Evolutionary conservation across 2,329 filamentous ascomycete species (phyloP).

Genomic region (Colletotrichum higginsianum): DNA sequence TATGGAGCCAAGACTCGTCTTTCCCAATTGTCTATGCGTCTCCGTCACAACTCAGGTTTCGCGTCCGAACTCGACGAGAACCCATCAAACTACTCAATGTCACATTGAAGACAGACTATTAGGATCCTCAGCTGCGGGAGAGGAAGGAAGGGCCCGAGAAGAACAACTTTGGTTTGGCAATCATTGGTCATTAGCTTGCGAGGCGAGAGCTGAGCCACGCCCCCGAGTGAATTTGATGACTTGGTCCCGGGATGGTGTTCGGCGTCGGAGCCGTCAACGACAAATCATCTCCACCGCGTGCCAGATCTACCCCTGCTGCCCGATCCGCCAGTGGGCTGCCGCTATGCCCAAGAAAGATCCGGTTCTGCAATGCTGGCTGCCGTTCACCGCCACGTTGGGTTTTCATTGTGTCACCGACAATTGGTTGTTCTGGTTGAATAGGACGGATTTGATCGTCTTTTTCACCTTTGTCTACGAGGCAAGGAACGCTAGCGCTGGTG

Average conservation of each 20-base stretch:
- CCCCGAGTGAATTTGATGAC: not conserved
- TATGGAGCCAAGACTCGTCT: not conserved
- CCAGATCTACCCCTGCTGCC: slow-evolving; percentile 43
- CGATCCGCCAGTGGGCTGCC: slow-evolving; percentile 35
- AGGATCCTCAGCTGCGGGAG: not conserved
- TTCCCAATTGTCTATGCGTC: slow-evolving; percentile 4
- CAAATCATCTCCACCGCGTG: slow-evolving; percentile 34
- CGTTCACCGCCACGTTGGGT: slow-evolving; percentile 45
- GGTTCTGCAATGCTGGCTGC: slow-evolving; percentile 39
- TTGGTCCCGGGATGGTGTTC: slow-evolving; percentile 16
- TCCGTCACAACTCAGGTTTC: slow-evolving; percentile 25
- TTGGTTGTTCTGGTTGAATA: slow-evolving; percentile 30
- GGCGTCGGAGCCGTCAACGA: slow-evolving; percentile 25
- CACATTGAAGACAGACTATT: slow-evolving; percentile 1
- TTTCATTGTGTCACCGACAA: slow-evolving; percentile 44
- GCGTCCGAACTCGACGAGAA: slow-evolving; percentile 31
- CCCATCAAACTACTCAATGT: not conserved
- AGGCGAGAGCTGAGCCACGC: slow-evolving; percentile 4
- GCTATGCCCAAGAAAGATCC: slow-evolving; percentile 41
- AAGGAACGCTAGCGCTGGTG: slow-evolving; percentile 6
- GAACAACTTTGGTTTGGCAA: not conserved
- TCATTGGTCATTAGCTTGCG: slow-evolving; percentile 1
- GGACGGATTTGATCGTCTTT: slow-evolving; percentile 21
- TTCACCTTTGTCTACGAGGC: slow-evolving; percentile 18
- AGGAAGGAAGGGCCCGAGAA: not conserved